phyloP scores from a whole-genome alignment of 2,329 filamentous ascomycete genomes.

The Lizonia empirigonia region DNA sequence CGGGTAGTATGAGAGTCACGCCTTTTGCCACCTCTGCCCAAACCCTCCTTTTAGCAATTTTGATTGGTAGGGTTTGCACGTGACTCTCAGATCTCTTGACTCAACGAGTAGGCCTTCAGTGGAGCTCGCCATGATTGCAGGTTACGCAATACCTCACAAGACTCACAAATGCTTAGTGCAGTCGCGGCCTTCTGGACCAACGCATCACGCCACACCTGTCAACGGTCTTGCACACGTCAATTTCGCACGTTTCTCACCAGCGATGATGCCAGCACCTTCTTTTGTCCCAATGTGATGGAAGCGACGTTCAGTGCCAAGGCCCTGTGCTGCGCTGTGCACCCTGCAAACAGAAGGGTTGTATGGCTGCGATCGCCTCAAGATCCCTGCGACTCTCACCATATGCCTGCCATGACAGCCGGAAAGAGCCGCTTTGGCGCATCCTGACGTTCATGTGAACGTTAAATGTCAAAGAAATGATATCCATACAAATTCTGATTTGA shows the following conservation, averaged over 20 bases:
- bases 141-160: not conserved
- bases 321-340: not conserved
- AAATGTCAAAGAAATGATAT: not conserved
- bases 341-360: not conserved
- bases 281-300: not conserved
- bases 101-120: not conserved
- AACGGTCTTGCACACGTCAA: not conserved
- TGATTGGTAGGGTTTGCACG: no score
- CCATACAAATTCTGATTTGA: not conserved
- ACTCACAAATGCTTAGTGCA: not conserved
- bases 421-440: not conserved
- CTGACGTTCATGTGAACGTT: not conserved
- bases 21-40: no score
- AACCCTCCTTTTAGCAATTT: no score
- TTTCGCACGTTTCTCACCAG: not conserved
- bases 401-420: constrained; percentile 1
- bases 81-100: no score
- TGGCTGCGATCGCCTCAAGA: not conserved
- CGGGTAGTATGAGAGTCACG: no score
- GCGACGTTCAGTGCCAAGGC: constrained; percentile 4
- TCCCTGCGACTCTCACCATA: constrained; percentile 1
- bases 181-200: not conserved
- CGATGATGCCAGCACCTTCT: not conserved
- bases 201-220: not conserved
- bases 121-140: not conserved